Percentiles rank a stretch among this genome's conserved stretches.
Evolutionary conservation across 306 rosid species (phyloP).

Genomic region (Malus sieversii): DNA sequence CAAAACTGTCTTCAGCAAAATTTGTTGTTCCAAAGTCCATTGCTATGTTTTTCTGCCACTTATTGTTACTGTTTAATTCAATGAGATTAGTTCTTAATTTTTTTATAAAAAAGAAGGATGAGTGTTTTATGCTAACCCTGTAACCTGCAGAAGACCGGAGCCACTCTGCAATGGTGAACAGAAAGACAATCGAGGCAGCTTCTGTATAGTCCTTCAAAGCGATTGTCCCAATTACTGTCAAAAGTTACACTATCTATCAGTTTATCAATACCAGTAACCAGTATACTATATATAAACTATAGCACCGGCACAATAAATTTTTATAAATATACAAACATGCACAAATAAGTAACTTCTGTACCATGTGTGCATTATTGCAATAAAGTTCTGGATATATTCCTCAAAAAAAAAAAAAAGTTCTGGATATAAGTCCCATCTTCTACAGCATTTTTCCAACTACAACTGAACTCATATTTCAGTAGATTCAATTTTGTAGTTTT

Average conservation of each 20-base stretch:
- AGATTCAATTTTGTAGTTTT: not conserved
- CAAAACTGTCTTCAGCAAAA: not conserved
- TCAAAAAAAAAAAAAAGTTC: no score
- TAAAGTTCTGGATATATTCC: no score
- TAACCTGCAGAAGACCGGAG: slow-evolving; percentile 76
- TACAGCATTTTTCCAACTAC: no score
- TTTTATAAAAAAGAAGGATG: not conserved
- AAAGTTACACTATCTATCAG: slow-evolving; percentile 1
- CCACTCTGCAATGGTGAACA: slow-evolving; percentile 90
- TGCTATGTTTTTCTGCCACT: not conserved
- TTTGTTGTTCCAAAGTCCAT: not conserved
- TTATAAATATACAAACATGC: no score
- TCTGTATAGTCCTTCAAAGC: slow-evolving; percentile 68
- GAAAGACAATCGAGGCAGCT: slow-evolving; percentile 88
- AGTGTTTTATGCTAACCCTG: slow-evolving; percentile 40
- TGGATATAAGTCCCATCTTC: no score
- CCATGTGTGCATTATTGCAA: no score
- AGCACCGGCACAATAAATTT: no score
- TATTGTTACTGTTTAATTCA: not conserved
- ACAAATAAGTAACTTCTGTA: no score
- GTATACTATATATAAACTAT: no score
- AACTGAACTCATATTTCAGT: no score
- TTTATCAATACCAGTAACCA: not conserved
- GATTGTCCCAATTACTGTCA: slow-evolving; percentile 70
- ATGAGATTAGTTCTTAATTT: not conserved